Evolutionary conservation across 2,329 filamentous ascomycete genomes (phyloP), one percentile per base, ranked within the genome.

Genomic region (Fusarium subtropicale): DNA sequence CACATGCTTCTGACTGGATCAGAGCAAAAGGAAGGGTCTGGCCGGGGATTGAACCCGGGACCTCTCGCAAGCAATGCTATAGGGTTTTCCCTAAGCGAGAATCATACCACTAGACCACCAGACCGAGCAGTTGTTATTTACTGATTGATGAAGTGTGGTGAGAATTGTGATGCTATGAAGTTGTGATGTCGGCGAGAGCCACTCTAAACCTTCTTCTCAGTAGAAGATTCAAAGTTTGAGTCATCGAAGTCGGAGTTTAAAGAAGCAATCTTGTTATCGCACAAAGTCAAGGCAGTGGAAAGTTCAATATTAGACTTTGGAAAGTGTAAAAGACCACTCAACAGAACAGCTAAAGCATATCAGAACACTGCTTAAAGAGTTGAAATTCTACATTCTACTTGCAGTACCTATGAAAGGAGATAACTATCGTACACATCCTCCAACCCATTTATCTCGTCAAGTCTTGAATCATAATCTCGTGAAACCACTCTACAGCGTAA

Each of bases 51-150:
- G 80, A 81, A 81, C 80, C 79, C 80, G 80, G 79, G 80, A 81
- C 80, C 80, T 81, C 80, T 80, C 80, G 80, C 80, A 81, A 74
- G 67, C 70, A 58, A 45, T 71, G 77, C 78, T 76, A 31, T 71
- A 76, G 79, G 78, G 77, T 80, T 67, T 70, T 77, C 87, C 87
- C 87, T 89, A 89, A 89, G 87, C 87, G 86, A 88, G 87, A 88
- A 89, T 88, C 86, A 89, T 89, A 89, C 87, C 87, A 85, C 87
- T 88, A 88, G 86, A 87, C 86, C 85, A 88, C 78, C 81, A 81
- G 80, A 81, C 80, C 81, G 24, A 5, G 8, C 12, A 34, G 2
- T 16, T 20, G 3, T 5, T 33, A 28, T 22, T 22, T 53, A 3
- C 7, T 39, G 24, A 33, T 12, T 39, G 2, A 16, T 56, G 18